Evolutionary conservation across 2,329 filamentous ascomycete genomes (phyloP).

Genomic region (Sclerotinia glacialis): DNA sequence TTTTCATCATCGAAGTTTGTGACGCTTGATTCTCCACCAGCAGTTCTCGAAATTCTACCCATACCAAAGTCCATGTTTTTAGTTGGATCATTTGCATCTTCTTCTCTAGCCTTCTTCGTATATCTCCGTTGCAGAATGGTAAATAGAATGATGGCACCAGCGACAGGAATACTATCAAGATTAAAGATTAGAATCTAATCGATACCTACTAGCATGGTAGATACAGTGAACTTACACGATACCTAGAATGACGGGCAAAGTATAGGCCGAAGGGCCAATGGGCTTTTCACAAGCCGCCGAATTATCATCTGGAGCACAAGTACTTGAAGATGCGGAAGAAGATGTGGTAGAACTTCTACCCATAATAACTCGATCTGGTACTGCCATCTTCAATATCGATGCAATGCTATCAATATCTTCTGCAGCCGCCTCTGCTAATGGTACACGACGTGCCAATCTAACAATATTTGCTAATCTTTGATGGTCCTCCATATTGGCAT

Average conservation of each 20-base stretch:
- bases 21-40: conserved; percentile 3
- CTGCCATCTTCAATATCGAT: conserved; percentile 30
- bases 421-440: conserved; percentile 21
- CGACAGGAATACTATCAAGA: conserved; percentile 67
- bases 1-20: conserved; percentile 27
- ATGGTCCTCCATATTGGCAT: conserved; percentile 29
- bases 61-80: conserved; percentile 92
- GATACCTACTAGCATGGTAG: not conserved
- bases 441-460: conserved; percentile 34
- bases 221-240: conserved; percentile 58
- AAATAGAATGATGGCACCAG: conserved; percentile 63
- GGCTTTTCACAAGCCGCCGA: conserved; percentile 57
- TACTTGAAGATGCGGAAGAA: conserved; percentile 33
- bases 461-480: conserved; percentile 31
- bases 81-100: conserved; percentile 84
- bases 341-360: conserved; percentile 29
- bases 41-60: conserved; percentile 47
- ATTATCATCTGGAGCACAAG: conserved; percentile 40
- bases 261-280: conserved; percentile 52
- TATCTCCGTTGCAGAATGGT: conserved; percentile 78
- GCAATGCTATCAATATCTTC: conserved; percentile 31
- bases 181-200: conserved; percentile 18
- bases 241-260: conserved; percentile 65
- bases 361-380: conserved; percentile 33
- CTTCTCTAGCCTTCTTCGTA: conserved; percentile 64